phyloP scores from a whole-genome alignment of 1,284 basidiomycete species.

The Lignosus rhinocerotis region DNA sequence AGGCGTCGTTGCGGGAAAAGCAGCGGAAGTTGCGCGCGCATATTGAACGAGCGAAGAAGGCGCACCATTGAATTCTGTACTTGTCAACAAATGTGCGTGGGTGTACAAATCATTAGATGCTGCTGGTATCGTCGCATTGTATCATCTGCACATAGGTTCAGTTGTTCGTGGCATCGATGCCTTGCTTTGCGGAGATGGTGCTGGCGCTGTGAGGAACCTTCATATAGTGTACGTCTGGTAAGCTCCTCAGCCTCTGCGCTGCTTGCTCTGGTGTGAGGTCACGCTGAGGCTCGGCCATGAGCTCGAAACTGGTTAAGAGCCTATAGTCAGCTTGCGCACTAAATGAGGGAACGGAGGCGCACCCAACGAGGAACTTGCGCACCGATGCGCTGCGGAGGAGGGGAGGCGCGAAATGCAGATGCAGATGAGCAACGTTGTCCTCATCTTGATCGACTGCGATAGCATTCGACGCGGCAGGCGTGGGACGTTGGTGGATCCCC shows the following conservation, averaged over 20 bases:
- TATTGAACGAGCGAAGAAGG: conserved; percentile 69
- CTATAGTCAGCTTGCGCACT: background rate
- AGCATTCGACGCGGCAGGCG: conserved; percentile 39
- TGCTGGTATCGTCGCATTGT: background rate
- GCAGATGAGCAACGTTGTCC: conserved; percentile 75
- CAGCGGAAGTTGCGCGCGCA: conserved; percentile 76
- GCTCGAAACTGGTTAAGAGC: conserved; percentile 68
- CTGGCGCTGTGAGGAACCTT: conserved; percentile 24
- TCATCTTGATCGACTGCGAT: conserved; percentile 38
- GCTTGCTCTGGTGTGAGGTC: conserved; percentile 93
- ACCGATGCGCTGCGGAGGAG: conserved; percentile 82
- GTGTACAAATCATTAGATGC: background rate
- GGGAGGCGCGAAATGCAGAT: conserved; percentile 90
- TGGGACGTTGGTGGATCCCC: conserved; percentile 86
- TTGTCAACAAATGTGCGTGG: no score
- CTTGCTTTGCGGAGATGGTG: conserved; percentile 4
- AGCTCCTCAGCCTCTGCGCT: conserved; percentile 61
- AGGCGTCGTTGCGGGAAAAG: conserved; percentile 84
- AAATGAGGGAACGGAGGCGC: conserved; percentile 30
- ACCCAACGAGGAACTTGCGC: conserved; percentile 92
- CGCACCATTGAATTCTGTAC: conserved; percentile 24
- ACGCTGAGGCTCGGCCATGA: conserved; percentile 90
- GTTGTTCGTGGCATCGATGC: conserved; percentile 16
- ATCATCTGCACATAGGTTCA: background rate
- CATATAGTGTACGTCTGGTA: conserved; percentile 53